These are phyloP conservation scores for Stagonosporopsis cucurbitacearum DNA, from an alignment of 2,329 filamentous ascomycete species.

Conservation along the genomic window DNA sequence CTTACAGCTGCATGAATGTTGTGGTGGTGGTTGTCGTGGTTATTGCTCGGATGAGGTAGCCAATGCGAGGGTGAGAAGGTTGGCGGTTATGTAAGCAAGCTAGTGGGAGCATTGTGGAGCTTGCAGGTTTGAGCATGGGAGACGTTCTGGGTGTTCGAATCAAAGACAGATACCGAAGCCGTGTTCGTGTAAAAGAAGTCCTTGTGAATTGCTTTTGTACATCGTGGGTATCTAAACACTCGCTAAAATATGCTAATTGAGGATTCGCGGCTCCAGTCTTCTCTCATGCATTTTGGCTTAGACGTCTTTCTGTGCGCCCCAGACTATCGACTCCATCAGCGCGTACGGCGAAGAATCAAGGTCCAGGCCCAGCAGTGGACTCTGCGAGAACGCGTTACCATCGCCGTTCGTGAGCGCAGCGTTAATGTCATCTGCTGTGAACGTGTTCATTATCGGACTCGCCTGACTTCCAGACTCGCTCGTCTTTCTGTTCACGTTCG, in stretches of 20 bases:
- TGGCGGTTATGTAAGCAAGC: not conserved
- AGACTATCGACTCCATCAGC: conserved; percentile 57
- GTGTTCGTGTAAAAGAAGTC: not conserved
- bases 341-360: conserved; percentile 56
- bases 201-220: conserved; percentile 2
- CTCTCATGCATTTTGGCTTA: conserved; percentile 16
- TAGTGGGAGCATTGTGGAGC: not conserved
- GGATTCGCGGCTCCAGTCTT: not conserved
- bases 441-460: conserved; percentile 37
- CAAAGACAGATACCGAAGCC: too few species aligned
- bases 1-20: not conserved
- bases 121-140: not conserved
- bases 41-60: not conserved
- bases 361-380: conserved; percentile 47
- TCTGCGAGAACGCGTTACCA: conserved; percentile 38
- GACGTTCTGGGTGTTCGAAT: too few species aligned
- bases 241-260: not conserved
- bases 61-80: not conserved
- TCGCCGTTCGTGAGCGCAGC: conserved; percentile 44
- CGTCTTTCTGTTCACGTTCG: conserved; percentile 28
- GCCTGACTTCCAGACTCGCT: conserved; percentile 29
- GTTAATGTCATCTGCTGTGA: conserved; percentile 48
- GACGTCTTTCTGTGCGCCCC: conserved; percentile 47
- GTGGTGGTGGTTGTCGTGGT: not conserved
- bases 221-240: conserved; percentile 11